These are phyloP conservation scores for Paratinospora sagittata DNA, from an alignment of 164 flowering plant genomes.

Conservation along the genomic window DNA sequence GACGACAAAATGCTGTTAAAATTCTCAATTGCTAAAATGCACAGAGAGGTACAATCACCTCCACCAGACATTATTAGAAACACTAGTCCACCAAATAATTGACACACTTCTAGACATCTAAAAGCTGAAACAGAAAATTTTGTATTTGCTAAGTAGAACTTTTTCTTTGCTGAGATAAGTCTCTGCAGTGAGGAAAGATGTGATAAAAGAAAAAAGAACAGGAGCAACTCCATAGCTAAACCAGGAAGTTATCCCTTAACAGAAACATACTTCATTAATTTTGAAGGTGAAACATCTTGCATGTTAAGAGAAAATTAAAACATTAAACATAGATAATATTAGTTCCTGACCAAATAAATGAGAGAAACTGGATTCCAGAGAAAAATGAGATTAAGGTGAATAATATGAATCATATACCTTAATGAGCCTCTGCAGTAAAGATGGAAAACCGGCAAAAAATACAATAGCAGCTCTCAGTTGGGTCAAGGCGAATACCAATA, in stretches of 20 bases:
- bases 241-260: no score
- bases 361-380: not conserved
- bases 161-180: not conserved
- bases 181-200: no score
- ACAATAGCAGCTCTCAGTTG: constrained; percentile 57
- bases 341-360: no score
- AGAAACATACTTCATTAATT: no score
- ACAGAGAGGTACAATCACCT: not conserved
- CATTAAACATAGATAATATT: not conserved
- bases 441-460: constrained; percentile 68
- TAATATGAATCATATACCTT: constrained; percentile 49
- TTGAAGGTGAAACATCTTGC: no score
- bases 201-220: no score
- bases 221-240: no score
- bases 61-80: not conserved
- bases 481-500: constrained; percentile 49
- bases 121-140: not conserved
- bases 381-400: not conserved
- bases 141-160: not conserved
- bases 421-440: constrained; percentile 48
- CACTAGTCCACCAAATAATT: not conserved
- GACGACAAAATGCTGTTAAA: not conserved
- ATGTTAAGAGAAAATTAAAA: no score
- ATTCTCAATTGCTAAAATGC: not conserved
- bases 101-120: not conserved